Percentiles rank a stretch among this genome's conserved stretches.
Evolutionary conservation across 2,329 filamentous ascomycete species (phyloP).

Genomic region (Neonectria neomacrospora): DNA sequence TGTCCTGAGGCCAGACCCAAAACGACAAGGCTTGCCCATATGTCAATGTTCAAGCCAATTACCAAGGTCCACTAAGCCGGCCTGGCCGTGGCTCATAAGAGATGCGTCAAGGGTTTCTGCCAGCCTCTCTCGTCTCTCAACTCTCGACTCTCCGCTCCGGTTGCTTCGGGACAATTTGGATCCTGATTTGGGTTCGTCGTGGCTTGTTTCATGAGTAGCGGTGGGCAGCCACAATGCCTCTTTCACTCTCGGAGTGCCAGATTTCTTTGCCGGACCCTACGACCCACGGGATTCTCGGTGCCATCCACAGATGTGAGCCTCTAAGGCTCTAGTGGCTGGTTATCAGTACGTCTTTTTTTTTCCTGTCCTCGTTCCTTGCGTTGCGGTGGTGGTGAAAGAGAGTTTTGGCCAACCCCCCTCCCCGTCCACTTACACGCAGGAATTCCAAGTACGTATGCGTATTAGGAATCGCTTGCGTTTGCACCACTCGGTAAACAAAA

Average conservation of each 20-base stretch:
- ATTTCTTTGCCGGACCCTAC: background rate
- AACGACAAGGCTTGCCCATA: background rate
- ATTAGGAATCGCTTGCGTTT: background rate
- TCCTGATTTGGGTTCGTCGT: background rate
- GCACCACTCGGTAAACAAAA: background rate
- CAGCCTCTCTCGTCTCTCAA: background rate
- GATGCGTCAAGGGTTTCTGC: background rate
- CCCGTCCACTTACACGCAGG: conserved; percentile 1
- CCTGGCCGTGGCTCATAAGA: background rate
- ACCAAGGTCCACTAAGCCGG: background rate
- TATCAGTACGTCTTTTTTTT: background rate
- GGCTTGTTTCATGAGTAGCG: background rate
- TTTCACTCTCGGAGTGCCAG: background rate
- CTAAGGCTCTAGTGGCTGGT: background rate
- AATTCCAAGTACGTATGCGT: background rate
- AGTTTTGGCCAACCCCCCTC: background rate
- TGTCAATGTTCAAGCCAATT: too few species aligned
- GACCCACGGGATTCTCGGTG: background rate
- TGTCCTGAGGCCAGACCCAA: background rate
- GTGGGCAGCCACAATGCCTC: background rate
- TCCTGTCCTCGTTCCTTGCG: background rate
- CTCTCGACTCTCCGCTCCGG: background rate
- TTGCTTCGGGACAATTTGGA: background rate
- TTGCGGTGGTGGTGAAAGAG: background rate
- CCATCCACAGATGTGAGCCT: background rate